These are phyloP conservation scores for Solanum verrucosum DNA, from an alignment of 257 asterid genomes.

Conservation along the genomic window DNA sequence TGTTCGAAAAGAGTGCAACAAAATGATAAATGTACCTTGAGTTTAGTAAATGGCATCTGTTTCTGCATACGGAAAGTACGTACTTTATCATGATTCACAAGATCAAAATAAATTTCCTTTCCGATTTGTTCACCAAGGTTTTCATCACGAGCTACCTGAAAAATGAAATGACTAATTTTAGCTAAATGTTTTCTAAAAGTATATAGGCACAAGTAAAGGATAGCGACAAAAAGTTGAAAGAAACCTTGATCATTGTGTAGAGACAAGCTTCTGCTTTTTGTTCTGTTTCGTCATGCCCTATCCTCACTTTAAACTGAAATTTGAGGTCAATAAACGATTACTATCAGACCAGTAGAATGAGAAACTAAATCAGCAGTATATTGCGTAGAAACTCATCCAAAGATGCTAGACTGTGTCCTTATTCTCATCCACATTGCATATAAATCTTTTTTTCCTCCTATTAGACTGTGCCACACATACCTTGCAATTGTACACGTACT, in stretches of 20 bases:
- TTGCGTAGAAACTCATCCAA: constrained; percentile 31
- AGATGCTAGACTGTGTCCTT: constrained; percentile 35
- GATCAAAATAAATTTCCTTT: constrained; percentile 67
- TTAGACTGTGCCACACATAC: not conserved
- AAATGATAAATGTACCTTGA: constrained; percentile 41
- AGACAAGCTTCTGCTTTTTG: constrained; percentile 72
- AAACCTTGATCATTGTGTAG: constrained; percentile 67
- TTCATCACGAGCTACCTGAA: constrained; percentile 74
- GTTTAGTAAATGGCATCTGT: constrained; percentile 44
- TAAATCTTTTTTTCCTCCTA: not conserved
- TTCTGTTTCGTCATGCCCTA: constrained; percentile 60
- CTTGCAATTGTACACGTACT: not conserved
- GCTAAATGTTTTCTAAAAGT: not conserved
- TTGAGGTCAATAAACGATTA: not conserved
- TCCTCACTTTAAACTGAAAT: constrained; percentile 48
- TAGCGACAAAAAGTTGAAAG: not conserved
- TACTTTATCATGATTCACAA: constrained; percentile 81
- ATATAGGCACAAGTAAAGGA: not conserved
- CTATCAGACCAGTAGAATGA: constrained; percentile 1
- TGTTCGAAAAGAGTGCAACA: not conserved
- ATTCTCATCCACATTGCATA: not conserved
- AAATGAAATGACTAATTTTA: not conserved
- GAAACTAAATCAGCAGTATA: constrained; percentile 3
- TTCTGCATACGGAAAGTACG: not conserved
- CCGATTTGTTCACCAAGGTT: constrained; percentile 70